phyloP scores from a whole-genome alignment of 2,329 filamentous ascomycete species.

The Botrytis porri region DNA sequence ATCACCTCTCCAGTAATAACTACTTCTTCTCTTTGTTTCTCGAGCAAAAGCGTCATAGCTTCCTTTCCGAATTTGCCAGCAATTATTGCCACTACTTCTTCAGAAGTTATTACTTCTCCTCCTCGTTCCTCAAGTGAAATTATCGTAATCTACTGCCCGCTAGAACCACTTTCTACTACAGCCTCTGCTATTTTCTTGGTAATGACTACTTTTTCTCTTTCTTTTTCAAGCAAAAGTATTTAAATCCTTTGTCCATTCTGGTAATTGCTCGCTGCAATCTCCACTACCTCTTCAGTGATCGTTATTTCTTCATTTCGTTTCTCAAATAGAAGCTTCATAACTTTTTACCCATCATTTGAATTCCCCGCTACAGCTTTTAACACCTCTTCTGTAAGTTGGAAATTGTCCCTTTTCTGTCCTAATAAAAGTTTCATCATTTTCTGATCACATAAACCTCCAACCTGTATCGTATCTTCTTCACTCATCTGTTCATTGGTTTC shows the following conservation, averaged over 20 bases:
- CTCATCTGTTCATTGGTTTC: background rate
- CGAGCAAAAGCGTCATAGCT: too few relatives aligned
- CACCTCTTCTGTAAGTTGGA: background rate
- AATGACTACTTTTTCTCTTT: background rate
- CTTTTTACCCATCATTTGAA: accelerated
- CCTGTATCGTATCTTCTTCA: too few relatives aligned
- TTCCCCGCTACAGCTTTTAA: background rate
- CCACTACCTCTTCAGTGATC: background rate
- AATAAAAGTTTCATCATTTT: background rate
- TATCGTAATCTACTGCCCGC: too few relatives aligned
- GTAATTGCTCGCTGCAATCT: background rate
- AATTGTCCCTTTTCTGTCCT: too few relatives aligned
- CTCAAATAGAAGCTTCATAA: background rate
- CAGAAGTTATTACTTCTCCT: too few relatives aligned
- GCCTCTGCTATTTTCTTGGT: background rate
- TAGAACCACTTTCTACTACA: accelerated
- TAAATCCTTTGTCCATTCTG: background rate
- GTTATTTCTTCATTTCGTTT: background rate
- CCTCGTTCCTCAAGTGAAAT: too few relatives aligned
- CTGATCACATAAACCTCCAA: background rate
- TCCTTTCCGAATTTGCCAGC: background rate
- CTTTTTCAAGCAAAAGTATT: background rate
- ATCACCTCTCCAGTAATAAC: background rate
- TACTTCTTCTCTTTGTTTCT: too few relatives aligned
- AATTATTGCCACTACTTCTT: background rate